Evolutionary conservation across 306 rosid species (phyloP), one percentile per base, ranked within the genome.

Genomic region (Castanea sativa): DNA sequence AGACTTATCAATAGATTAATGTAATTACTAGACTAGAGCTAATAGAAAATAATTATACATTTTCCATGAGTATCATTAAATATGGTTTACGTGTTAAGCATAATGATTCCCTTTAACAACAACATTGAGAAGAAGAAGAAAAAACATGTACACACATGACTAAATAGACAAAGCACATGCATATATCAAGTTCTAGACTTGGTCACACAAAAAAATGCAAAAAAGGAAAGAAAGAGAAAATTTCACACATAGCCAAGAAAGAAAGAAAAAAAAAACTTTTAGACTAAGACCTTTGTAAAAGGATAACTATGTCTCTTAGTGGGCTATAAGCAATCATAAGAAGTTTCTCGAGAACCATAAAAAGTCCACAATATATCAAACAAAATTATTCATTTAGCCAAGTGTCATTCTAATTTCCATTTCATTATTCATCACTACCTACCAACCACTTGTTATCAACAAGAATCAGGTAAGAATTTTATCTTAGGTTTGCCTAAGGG

Each of bases 301-400:
- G 81, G 83, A 76, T 73, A 25, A 51, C 25, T 19, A 25, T 74
- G 88, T 84, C 83, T 82, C 49, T 72, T 70, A 76, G 79, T 80
- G 78, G 23, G 71, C 38, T 16, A 75, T 45, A 75, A 76, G 76
- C 75, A 69, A 64, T 59, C 73, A 33, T 29, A 8, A 55, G 59
- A 71, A 76, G 58, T 61, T 75, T 32, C 74, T 56, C 53, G 52
- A 51, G 27, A 23, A 20, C 8, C 11, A 59, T 9, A 23, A 23
- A 23, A 11, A 8, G 15, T 23, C 19, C 53, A 13, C 13, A 19
- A 18, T 41, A 41, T 41, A 41, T 75, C 68, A 13, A 53, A 27
- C 76, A 68, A 60, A 20, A 57, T 19, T n/a, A 58, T 12, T 30
- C 16, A 5, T 25, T 60, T 25, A 4, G 41, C 69, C 69, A 27